Evolutionary conservation across 352 stramenopile genomes (phyloP), one percentile per base, ranked within the genome.

Genomic region (Globisporangium heterothallicum): DNA sequence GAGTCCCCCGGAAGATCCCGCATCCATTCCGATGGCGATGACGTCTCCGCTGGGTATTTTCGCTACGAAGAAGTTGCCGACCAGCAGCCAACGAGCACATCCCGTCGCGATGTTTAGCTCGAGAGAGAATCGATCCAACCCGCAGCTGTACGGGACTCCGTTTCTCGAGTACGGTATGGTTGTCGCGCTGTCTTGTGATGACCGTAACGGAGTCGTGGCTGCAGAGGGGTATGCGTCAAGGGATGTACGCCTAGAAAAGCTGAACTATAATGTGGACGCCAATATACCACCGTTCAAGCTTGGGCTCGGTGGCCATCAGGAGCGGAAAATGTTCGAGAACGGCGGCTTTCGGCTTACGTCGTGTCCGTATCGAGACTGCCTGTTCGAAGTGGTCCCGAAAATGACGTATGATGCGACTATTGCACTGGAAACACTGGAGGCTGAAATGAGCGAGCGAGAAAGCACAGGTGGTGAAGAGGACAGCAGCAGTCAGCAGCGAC

Each of bases 81-180:
- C 49, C 5, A 83, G 48, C 29, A 59, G 45, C 21, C 48, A 68
- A 42, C 62, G 64, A 6, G 49, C 66, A 13, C 64, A 79, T 45
- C 64, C 72, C 1, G 66, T 64, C 14, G 63, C 68, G 8, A 57
- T 68, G 27, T 75, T 78, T 22, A 63, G 48, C 29, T 43, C 51
- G 30, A 42, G 30, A 2, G 70, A 79, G 43, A 68, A 42, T 25
- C 43, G 50, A 19, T 60, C 62, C 10, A 53, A 55, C 19, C 21
- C 61, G 14, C 47, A 60, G 13, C 19, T 58, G 14, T 61, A 59
- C n/a, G 56, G 32, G 4, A 67, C 66, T n/a, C 70, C 74, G 7
- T 87, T 85, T 44, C 63, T 87, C 14, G 73, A 86, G 59, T 89
- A 87, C 38, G 75, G 78, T 1, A 89, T 89, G 75, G 46, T 82